Evolutionary conservation across 345 rosid species (phyloP).

Genomic region (Kernera saxatilis): DNA sequence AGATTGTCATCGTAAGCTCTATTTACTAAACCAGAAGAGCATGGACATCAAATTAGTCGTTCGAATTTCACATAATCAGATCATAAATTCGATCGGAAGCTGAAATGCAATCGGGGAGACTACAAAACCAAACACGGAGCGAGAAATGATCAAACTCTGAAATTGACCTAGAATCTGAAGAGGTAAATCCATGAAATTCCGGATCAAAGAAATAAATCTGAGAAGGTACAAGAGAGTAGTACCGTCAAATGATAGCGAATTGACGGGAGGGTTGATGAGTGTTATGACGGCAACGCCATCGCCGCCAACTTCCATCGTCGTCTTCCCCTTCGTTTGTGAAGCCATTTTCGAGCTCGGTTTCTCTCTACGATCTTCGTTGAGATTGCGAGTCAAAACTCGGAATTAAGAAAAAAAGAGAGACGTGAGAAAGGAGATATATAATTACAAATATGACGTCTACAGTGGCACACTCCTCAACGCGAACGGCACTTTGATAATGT

Average conservation of each 20-base stretch:
- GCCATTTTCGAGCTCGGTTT: slow-evolving; percentile 22
- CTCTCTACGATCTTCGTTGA: slow-evolving; percentile 12
- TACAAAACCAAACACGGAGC: not conserved
- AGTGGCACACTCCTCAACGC: slow-evolving; percentile 31
- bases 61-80: slow-evolving; percentile 10
- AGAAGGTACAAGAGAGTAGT: not conserved
- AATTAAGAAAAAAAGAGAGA: not conserved
- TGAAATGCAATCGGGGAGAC: not conserved
- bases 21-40: not conserved
- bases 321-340: slow-evolving; percentile 47
- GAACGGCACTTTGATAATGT: slow-evolving; percentile 12
- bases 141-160: not conserved
- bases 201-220: not conserved
- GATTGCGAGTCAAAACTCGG: slow-evolving; percentile 16
- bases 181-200: not conserved
- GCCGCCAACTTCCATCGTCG: slow-evolving; percentile 68
- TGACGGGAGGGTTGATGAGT: slow-evolving; percentile 83
- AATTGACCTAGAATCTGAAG: not conserved
- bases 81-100: slow-evolving; percentile 1
- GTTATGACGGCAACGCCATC: slow-evolving; percentile 92
- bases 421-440: not conserved
- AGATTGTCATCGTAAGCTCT: not conserved
- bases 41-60: not conserved
- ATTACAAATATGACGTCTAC: not conserved
- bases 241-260: slow-evolving; percentile 85